Evolutionary conservation across 2,329 filamentous ascomycete species (phyloP).

Genomic region (Neonectria magnoliae): DNA sequence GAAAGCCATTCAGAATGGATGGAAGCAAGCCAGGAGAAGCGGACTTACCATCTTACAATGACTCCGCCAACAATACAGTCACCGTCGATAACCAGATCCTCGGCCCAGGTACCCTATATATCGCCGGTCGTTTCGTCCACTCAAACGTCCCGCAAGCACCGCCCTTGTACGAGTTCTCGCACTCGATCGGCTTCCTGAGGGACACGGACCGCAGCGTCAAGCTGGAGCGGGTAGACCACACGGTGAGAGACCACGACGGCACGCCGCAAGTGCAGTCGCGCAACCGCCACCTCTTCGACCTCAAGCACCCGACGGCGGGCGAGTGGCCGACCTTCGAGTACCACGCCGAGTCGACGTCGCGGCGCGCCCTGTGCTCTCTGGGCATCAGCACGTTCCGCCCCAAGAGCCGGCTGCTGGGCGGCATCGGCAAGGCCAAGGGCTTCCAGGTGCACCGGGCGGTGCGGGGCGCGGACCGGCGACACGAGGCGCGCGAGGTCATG

Average conservation of each 20-base stretch:
- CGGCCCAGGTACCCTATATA: conserved; percentile 46
- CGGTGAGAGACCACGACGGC: conserved; percentile 36
- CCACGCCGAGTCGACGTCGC: conserved; percentile 46
- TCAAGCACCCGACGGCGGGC: conserved; percentile 45
- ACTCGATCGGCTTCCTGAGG: conserved; percentile 46
- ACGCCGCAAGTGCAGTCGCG: conserved; percentile 41
- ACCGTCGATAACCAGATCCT: conserved; percentile 28
- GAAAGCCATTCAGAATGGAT: conserved; percentile 15
- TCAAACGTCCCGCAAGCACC: conserved; percentile 41
- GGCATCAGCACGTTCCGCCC: conserved; percentile 43
- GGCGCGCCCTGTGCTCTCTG: conserved; percentile 43
- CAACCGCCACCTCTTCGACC: conserved; percentile 48
- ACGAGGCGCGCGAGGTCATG: conserved; percentile 38
- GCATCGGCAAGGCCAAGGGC: conserved; percentile 12
- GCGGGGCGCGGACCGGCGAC: conserved; percentile 36
- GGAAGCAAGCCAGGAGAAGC: conserved; percentile 21
- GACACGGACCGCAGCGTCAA: conserved; percentile 46
- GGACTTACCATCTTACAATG: conserved; percentile 40
- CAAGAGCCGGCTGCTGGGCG: conserved; percentile 31
- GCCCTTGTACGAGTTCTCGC: conserved; percentile 51
- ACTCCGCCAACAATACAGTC: conserved; percentile 17
- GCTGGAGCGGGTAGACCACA: conserved; percentile 46
- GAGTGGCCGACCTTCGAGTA: conserved; percentile 45
- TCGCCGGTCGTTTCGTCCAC: conserved; percentile 49
- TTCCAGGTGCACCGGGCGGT: conserved; percentile 45